Evolutionary conservation across 108 stramenopile species (phyloP), one percentile per base, ranked within the genome.

Genomic region (Fistulifera pelliculosa): DNA sequence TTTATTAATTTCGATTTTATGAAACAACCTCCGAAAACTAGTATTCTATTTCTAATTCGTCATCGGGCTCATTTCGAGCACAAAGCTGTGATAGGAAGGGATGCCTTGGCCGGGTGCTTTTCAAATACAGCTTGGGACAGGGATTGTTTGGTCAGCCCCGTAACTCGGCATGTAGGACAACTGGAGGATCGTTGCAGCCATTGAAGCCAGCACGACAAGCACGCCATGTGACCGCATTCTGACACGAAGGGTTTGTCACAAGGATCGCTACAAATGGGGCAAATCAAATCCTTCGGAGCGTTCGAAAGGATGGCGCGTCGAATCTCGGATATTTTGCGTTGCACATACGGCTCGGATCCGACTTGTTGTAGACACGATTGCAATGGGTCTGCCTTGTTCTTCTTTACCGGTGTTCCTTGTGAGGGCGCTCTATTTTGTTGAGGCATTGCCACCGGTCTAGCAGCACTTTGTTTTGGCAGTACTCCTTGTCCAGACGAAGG

Each of bases 101-200:
- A 27, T 27, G 50, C 22, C 22, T 23, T 16, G 27, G 4, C 50
- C 27, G 26, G n/a, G 26, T 4, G 8, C 23, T 24, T 51, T 39
- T 44, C 42, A 54, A 79, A 83, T 1, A 79, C 64, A 47, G 70
- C 61, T 47, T 62, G 66, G 0, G 67, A 68, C 8, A 83, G 52
- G 31, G 54, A 39, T 47, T 70, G 60, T 58, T 70, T 65, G 38
- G 42, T 42, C 17, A 65, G 6, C 6, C 31, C 63, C 2, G 62
- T 47, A 17, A 56, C 43, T 44, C 85, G 56, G 48, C 90, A 91
- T 22, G 27, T 44, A 6, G 83, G 79, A 54, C 90, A 91, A 12
- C 78, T 77, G 19, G 47, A 40, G 17, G 60, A 61, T 21, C 71
- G 66, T 7, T 63, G 45, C n/a, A 91, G 66, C 90, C 90, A 91